Percentiles rank a stretch among this genome's conserved stretches.
Evolutionary conservation across 2,329 filamentous ascomycete species (phyloP).

Genomic region (Leptographium galeiforme): DNA sequence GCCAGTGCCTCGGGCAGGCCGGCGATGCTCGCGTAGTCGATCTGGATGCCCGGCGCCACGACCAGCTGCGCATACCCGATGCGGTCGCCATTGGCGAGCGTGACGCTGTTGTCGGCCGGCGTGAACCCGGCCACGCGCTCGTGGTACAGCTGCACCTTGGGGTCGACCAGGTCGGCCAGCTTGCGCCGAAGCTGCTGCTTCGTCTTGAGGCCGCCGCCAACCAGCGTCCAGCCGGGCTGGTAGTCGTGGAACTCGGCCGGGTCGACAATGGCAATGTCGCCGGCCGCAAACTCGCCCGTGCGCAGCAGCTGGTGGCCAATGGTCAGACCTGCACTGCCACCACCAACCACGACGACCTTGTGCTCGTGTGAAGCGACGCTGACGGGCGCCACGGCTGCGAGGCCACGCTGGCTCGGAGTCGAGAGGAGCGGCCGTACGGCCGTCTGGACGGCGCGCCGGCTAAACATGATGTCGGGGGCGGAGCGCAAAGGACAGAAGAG

Average conservation of each 20-base stretch:
- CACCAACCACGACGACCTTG: conserved; percentile 17
- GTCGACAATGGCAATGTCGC: conserved; percentile 53
- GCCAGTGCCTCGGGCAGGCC: conserved; percentile 43
- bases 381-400: too few relatives aligned
- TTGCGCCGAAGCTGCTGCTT: conserved; percentile 43
- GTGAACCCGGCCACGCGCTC: conserved; percentile 33
- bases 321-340: conserved; percentile 50
- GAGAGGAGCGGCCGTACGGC: too few relatives aligned
- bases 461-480: too few relatives aligned
- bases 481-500: too few relatives aligned
- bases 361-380: not conserved
- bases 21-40: conserved; percentile 37
- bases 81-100: conserved; percentile 39
- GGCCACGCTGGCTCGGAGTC: too few relatives aligned
- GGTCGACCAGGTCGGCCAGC: conserved; percentile 36
- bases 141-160: conserved; percentile 48
- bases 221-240: conserved; percentile 57
- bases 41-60: conserved; percentile 43
- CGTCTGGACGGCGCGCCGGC: too few relatives aligned
- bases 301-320: conserved; percentile 56
- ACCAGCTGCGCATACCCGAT: conserved; percentile 51
- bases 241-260: conserved; percentile 52
- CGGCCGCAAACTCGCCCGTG: conserved; percentile 37
- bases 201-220: conserved; percentile 51
- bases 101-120: conserved; percentile 43